Conservation (phyloP, 306 rosid species). For the Crotalaria pallida region DNA sequence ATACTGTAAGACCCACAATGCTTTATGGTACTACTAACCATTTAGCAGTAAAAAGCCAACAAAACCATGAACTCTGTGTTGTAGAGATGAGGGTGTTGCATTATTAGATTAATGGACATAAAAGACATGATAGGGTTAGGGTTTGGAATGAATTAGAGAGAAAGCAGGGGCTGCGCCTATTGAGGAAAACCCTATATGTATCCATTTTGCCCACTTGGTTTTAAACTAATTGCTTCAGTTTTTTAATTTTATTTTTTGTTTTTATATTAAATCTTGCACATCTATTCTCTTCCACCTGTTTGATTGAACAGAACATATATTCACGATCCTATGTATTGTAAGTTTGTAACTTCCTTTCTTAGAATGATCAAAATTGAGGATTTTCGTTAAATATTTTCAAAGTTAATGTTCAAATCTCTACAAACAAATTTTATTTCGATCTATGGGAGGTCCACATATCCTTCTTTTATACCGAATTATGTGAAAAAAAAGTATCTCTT, state of each 20-base stretch:
- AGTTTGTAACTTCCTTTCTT: neutral
- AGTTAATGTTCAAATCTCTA: neutral
- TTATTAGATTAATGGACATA: no score
- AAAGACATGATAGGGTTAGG: no score
- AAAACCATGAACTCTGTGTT: no score
- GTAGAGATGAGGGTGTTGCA: no score
- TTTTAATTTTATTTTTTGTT: neutral
- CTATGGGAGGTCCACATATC: neutral
- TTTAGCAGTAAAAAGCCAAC: no score
- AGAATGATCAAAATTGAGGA: neutral
- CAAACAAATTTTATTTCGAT: neutral
- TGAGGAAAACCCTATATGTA: no score
- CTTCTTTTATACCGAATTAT: neutral
- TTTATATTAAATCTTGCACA: neutral
- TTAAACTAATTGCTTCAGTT: neutral
- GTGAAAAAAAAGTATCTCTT: neutral
- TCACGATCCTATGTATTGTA: neutral
- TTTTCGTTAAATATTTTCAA: neutral
- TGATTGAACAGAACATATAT: neutral
- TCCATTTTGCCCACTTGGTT: neutral
- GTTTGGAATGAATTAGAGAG: no score
- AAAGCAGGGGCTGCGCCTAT: no score
- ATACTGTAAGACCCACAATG: no score
- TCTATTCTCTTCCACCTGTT: neutral
- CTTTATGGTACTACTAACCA: no score